phyloP scores from a whole-genome alignment of 2,329 filamentous ascomycete species.

The Rhinocladiella mackenziei region DNA sequence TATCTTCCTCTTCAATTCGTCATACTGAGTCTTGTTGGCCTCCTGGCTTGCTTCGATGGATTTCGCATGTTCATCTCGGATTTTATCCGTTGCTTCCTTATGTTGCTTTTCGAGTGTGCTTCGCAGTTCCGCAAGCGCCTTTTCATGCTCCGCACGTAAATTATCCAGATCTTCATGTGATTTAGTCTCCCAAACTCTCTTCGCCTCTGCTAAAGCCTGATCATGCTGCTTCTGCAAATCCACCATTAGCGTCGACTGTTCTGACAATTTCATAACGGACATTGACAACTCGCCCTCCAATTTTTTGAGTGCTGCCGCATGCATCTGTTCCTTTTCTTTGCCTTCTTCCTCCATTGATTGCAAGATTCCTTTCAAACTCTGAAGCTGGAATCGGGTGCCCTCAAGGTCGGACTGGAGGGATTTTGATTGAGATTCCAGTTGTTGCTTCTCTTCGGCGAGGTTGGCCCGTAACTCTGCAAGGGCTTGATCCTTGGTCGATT shows the following conservation, averaged over 20 bases:
- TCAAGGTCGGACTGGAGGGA: constrained; percentile 33
- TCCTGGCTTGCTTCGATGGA: constrained; percentile 19
- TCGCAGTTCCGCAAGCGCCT: constrained; percentile 14
- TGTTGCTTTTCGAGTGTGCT: constrained; percentile 17
- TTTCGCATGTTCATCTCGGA: constrained; percentile 25
- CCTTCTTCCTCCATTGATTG: constrained; percentile 16
- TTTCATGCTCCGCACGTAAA: constrained; percentile 15
- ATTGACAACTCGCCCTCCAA: constrained; percentile 18
- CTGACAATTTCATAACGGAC: constrained; percentile 18
- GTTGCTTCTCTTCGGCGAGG: constrained; percentile 34
- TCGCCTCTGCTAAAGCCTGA: constrained; percentile 15
- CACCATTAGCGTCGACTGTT: constrained; percentile 17
- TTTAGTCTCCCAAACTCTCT: constrained; percentile 11
- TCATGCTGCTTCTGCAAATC: constrained; percentile 21
- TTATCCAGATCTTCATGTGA: constrained; percentile 14
- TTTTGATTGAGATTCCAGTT: constrained; percentile 35
- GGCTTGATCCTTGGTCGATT: constrained; percentile 10
- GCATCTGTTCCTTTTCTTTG: constrained; percentile 16
- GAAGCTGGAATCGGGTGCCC: constrained; percentile 18
- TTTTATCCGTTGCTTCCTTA: constrained; percentile 14
- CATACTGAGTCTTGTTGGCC: constrained; percentile 17
- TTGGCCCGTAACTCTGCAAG: constrained; percentile 15
- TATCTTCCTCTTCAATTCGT: constrained; percentile 18
- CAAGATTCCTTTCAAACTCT: constrained; percentile 24
- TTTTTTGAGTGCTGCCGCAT: constrained; percentile 18